Evolutionary conservation across 2,329 filamentous ascomycete genomes (phyloP), one percentile per base, ranked within the genome.

Genomic region (Stromatinia cepivora): DNA sequence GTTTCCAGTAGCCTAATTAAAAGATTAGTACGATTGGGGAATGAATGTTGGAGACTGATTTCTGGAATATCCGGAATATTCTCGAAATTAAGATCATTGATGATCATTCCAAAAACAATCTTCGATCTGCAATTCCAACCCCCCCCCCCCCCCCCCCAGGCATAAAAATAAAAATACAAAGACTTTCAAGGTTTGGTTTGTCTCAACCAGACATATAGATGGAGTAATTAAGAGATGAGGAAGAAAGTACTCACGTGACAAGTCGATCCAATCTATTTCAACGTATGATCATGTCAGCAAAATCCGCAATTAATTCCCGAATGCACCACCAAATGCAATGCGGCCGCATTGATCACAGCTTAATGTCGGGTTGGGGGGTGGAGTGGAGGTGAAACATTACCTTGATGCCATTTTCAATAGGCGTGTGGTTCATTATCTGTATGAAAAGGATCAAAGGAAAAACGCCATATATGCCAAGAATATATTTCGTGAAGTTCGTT

Each of bases 1-100:
- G 95, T 98, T 85, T 99, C 95, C 76, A 99, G 89, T 79, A 99
- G 88, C 73, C 94, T 97, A 80, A 69, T 66, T 56, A 52, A 67
- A 13, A 54, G 42, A 67, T 77, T 61, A 77, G 72, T 59, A 63
- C 11, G 22, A 64, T n/a, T 22, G 8, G 22, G n/a, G 22, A 28
- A 52, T 58, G 22, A 50, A 25, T 5, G 6, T 64, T 3, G n/a
- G 50, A 64, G 22, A 11, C 22, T 54, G 46, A 64, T 59, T 25
- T n/a, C 20, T 42, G 13, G 39, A 42, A 42, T 17, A 17, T 28
- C 20, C 22, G 11, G 31, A 52, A 52, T 4, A 50, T 36, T 36
- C 28, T 62, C 28, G 58, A 62, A 62, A 62, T 63, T 45, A 63
- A 63, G 59, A 63, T 63, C 45, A 36, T 42, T 65, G 48, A 20